These are phyloP conservation scores for Chaetomiaceae sp. DNA, from an alignment of 2,329 filamentous ascomycete genomes.

Conservation along the genomic window DNA sequence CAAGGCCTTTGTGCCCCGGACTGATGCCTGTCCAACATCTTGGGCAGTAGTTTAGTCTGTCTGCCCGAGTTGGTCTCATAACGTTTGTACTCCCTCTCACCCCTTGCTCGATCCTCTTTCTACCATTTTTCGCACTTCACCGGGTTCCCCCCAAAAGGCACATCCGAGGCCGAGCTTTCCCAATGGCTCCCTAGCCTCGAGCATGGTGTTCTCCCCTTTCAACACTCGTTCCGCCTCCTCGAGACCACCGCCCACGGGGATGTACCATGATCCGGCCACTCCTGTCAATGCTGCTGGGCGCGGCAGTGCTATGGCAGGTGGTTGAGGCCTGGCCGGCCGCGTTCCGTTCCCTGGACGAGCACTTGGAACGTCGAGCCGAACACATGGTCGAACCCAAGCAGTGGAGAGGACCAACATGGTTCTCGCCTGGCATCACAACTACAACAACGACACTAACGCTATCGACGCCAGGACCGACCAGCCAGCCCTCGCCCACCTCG, in stretches of 20 bases:
- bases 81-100: conserved; percentile 19
- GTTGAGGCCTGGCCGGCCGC: conserved; percentile 8
- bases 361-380: not conserved
- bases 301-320: conserved; percentile 9
- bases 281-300: conserved; percentile 18
- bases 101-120: not conserved
- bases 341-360: not conserved
- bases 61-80: conserved; percentile 6
- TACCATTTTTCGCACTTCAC: not conserved
- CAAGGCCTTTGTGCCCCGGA: conserved; percentile 14
- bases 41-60: conserved; percentile 19
- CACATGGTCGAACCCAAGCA: not conserved
- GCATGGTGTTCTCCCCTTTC: not conserved
- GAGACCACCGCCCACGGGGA: not conserved
- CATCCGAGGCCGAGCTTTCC: not conserved
- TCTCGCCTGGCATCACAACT: not conserved
- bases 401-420: conserved; percentile 1
- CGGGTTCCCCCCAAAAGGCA: not conserved
- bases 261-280: conserved; percentile 18
- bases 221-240: conserved; percentile 2
- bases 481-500: not conserved
- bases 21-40: conserved; percentile 17
- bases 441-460: conserved; percentile 21
- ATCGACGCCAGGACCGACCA: conserved; percentile 12
- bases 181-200: conserved; percentile 13